Evolutionary conservation across 2,329 filamentous ascomycete species (phyloP), one percentile per base, ranked within the genome.

Genomic region (Gliomastix tumulicola): DNA sequence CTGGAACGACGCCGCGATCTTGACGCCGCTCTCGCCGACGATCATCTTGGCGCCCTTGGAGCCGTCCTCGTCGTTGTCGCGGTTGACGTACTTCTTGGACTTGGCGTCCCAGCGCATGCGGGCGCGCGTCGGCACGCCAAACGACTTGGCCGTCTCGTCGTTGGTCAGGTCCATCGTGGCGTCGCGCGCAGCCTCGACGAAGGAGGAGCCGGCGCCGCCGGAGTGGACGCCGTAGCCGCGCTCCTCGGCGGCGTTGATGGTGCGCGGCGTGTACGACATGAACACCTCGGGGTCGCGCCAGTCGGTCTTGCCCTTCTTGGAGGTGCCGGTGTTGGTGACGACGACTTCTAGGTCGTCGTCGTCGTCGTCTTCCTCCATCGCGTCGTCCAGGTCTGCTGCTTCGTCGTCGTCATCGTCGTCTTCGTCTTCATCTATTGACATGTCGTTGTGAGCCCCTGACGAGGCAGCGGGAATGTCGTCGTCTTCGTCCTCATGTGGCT

Each of bases 71-170:
- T 98, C 92, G 69, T 98, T 97, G 49, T 80, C 80, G 23, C 86
- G 79, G 11, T 86, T 72, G 23, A 98, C 90, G 65, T 97, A 98
- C 64, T 96, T 97, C 65, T 86, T 94, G 53, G 80, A 78, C 62
- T 95, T 94, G 68, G 94, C 90, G 67, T 98, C 92, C 92, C 92
- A 98, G 47, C 92, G 83, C 80, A 95, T 82, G 47, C 80, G 76
- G 34, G 80, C 64, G 49, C 81, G 83, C 32, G 81, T 76, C 4
- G 88, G 79, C 49, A 86, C 79, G 43, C 79, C 88, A 57, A 96
- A 94, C 2, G 77, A 74, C 54, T 86, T 85, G 49, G 78, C 77
- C 10, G 76, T 76, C 48, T 97, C 92, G 61, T 98, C 92, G 54
- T 88, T 88, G 41, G 77, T 82, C 11, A 98, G 79, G 59, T 97